Base-by-base conservation (phyloP, 148 eudicot species). In the Silene uniflora region DNA sequence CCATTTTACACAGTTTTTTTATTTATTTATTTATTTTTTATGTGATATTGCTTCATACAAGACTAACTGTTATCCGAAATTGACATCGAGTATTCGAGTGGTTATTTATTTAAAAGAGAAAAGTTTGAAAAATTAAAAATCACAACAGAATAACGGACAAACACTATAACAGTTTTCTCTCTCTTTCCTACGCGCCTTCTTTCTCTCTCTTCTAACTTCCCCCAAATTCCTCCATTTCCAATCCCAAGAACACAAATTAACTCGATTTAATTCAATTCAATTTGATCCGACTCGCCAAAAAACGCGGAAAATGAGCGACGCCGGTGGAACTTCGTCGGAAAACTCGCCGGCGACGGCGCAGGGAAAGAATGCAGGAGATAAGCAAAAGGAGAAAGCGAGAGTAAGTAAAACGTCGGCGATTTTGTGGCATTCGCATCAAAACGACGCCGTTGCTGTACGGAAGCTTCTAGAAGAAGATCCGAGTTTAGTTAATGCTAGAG, bases 361-460 rank as follows among this genome's bases (percentile, higher is more conserved):
- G 44, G 8, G 7, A 6, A 49, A 32, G 17, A 59, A 18, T 9
- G 79, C 42, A 72, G 81, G 54, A 32, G 84, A 78, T 75, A 92
- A 90, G 87, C 87, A 86, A 77, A 89, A 81, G 75, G 77, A 81
- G 49, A 91, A 92, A 79, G 80, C 93, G 17, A 84, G 89, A 68
- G 97, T 95, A 42, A 90, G 90, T 84, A 82, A 91, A 63, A 94
- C 97, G 54, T 94, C 97, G 46, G 80, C 89, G 74, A 91, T 94
- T 61, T 86, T 94, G 17, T 94, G 98, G 98, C 97, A 88, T 86
- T 91, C 98, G 2, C 98, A 94, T 69, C 98, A 94, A 63, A 91
- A 94, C 79, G 98, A 94, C 70, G 87, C 84, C 25, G 85, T 77
- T 0, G 89, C 90, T 0, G 98, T 95, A 10, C 47, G 85, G 87